Evolutionary conservation across 495 filamentous ascomycete species (phyloP), one percentile per base, ranked within the genome.

Genomic region (Tuber magnatum): DNA sequence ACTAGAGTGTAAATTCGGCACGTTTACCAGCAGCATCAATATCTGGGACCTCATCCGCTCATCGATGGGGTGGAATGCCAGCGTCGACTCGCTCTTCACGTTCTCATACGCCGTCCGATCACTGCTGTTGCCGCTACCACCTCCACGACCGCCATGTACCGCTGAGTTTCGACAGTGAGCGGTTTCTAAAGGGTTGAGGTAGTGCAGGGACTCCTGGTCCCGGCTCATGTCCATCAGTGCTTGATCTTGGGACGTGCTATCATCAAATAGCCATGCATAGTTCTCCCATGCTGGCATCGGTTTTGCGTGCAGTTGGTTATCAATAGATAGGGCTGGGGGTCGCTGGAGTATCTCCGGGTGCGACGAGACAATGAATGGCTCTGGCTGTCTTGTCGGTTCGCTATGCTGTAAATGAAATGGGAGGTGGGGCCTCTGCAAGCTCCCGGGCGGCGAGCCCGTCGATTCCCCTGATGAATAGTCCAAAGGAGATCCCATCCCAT

Each of bases 191-290:
- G 81, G 81, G 51, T 79, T 80, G 22, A 82, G 20, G 35, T 82
- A 82, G 46, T 77, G 71, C 61, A 78, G 68, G 9, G 79, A 71
- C 70, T 71, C 76, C 41, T 82, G 80, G 43, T 75, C 79, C 20
- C 78, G 72, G 71, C 75, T 81, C 69, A 81, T 77, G 41, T 80
- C 78, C 48, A 82, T 82, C 40, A 82, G 70, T 18, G 68, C 56
- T 51, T 80, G 78, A n/a, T 82, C 81, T 70, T 83, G 75, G 28
- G 75, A 68, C 56, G 78, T 75, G 35, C 76, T 79, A n/a, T 81
- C 81, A 43, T 82, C 81, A 69, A 82, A 82, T 69, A 82, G 68
- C 81, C 81, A 82, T 32, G 73, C 76, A 69, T 82, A 81, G 44
- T 82, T 81, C 73, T 82, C 80, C 80, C 80, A 82, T 22, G 77